These are phyloP conservation scores for Purpureocillium takamizusanense DNA, from an alignment of 2,329 filamentous ascomycete genomes.

Conservation along the genomic window DNA sequence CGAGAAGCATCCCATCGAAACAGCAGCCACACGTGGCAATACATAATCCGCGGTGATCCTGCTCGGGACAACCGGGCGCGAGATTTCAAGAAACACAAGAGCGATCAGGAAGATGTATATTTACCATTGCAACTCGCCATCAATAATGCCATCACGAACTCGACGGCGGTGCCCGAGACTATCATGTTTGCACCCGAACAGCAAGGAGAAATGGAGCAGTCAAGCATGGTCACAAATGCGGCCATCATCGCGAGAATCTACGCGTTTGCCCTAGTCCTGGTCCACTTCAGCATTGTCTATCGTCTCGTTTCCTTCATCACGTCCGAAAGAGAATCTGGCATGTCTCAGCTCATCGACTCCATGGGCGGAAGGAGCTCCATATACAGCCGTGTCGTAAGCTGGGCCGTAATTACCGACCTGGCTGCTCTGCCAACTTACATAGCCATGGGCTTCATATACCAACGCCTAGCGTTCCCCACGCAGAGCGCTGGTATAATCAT, in stretches of 20 bases:
- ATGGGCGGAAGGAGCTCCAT: conserved; percentile 33
- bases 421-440: conserved; percentile 27
- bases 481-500: conserved; percentile 22
- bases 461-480: conserved; percentile 16
- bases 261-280: conserved; percentile 14
- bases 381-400: conserved; percentile 14
- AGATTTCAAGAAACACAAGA: conserved; percentile 32
- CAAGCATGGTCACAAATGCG: no score
- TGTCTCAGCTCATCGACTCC: conserved; percentile 21
- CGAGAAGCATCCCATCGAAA: conserved; percentile 1
- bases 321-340: conserved; percentile 19
- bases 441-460: conserved; percentile 26
- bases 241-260: conserved; percentile 9
- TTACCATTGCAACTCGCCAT: conserved; percentile 22
- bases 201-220: conserved; percentile 6
- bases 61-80: conserved; percentile 28
- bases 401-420: conserved; percentile 15
- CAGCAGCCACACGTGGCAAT: conserved; percentile 16
- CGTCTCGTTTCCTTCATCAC: conserved; percentile 13
- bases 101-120: conserved; percentile 12
- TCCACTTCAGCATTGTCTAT: conserved; percentile 12
- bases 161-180: conserved; percentile 8
- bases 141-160: conserved; percentile 20
- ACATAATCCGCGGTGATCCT: conserved; percentile 16
- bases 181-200: conserved; percentile 10